These are phyloP conservation scores for Eucalyptus albens DNA, from an alignment of 345 rosid species.

Conservation along the genomic window DNA sequence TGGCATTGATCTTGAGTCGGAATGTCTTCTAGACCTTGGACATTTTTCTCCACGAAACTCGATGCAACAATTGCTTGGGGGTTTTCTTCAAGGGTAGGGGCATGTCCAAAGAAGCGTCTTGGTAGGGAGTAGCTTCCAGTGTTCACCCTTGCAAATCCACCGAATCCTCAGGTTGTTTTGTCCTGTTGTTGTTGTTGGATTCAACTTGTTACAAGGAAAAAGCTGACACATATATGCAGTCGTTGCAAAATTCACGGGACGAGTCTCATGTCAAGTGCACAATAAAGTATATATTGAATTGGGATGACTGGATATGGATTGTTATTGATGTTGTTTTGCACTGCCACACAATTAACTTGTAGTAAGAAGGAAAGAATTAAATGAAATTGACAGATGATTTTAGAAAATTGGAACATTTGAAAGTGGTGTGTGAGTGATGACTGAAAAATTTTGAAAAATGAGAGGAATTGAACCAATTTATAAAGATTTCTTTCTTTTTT, in stretches of 20 bases:
- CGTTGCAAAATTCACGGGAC: neutral
- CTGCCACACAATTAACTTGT: rapidly evolving
- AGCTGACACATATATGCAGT: neutral
- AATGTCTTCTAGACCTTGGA: neutral
- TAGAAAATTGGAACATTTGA: neutral
- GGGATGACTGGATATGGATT: neutral
- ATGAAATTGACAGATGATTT: neutral
- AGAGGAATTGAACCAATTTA: neutral
- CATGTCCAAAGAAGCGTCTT: neutral
- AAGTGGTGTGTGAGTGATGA: neutral
- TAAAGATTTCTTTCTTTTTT: neutral
- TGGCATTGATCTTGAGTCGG: neutral
- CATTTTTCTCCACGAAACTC: neutral
- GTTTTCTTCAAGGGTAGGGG: neutral
- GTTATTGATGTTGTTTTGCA: neutral
- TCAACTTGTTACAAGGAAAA: neutral
- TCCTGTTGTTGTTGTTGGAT: neutral
- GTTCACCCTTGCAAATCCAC: neutral
- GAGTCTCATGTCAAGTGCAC: neutral
- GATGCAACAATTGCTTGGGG: neutral
- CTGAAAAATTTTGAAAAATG: neutral
- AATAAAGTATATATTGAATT: neutral
- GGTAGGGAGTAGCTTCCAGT: neutral
- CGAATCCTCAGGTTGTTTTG: neutral
- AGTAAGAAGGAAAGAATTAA: neutral